phyloP scores from a whole-genome alignment of 2,329 filamentous ascomycete species.

The Sphaerostilbella broomeana region DNA sequence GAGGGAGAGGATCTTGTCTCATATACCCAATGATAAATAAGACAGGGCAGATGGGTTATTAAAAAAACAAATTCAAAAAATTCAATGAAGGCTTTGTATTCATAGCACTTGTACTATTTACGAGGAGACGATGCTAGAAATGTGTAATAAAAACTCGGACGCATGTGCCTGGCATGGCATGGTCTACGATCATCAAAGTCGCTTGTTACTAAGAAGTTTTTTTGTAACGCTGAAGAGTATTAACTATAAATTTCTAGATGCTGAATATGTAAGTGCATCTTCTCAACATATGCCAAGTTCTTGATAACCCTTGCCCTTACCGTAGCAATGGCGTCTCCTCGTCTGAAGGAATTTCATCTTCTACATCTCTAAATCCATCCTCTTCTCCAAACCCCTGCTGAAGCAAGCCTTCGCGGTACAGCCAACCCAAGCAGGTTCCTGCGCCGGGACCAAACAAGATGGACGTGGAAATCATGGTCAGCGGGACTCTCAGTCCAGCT shows the following conservation, averaged over 20 bases:
- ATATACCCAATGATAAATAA: conserved; percentile 19
- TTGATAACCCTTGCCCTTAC: conserved; percentile 9
- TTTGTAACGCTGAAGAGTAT: too few relatives aligned
- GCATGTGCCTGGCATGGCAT: conserved; percentile 5
- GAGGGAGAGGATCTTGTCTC: conserved; percentile 64
- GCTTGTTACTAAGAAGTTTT: too few relatives aligned
- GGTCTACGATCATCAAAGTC: conserved; percentile 1
- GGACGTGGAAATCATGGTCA: conserved; percentile 25
- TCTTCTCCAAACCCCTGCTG: conserved; percentile 16
- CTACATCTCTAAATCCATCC: conserved; percentile 11
- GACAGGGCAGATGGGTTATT: background rate
- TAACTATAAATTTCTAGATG: too few relatives aligned
- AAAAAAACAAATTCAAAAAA: too few relatives aligned
- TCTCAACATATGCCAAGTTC: background rate
- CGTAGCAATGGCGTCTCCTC: conserved; percentile 31
- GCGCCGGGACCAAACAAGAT: conserved; percentile 33
- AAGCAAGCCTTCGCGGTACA: conserved; percentile 33
- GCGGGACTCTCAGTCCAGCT: conserved; percentile 36
- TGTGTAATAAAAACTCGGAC: conserved; percentile 15
- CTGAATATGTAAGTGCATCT: background rate
- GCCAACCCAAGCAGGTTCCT: conserved; percentile 33
- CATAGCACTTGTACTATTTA: conserved; percentile 21
- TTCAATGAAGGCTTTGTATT: conserved; percentile 13
- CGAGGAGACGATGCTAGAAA: conserved; percentile 13
- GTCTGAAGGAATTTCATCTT: conserved; percentile 17